Conservation (phyloP, 2,329 filamentous ascomycete genomes). For the Cladosporium halotolerans region DNA sequence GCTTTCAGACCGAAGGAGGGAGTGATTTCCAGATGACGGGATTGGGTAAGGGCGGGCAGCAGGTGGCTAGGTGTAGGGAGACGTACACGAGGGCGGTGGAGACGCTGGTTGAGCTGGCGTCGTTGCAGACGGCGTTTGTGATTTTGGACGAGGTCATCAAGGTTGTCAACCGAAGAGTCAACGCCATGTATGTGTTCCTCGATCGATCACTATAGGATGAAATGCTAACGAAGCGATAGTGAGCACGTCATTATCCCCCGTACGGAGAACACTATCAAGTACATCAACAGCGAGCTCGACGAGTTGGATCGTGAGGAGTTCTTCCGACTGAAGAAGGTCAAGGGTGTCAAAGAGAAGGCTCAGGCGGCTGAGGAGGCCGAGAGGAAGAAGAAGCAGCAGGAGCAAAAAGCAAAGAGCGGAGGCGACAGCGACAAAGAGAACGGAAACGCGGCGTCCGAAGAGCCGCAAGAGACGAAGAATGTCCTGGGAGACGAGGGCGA, state of each 20-base stretch:
- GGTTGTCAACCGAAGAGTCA: conserved; percentile 95
- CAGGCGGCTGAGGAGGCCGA: conserved; percentile 35
- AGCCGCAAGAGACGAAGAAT: conserved; percentile 23
- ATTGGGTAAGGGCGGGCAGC: conserved; percentile 92
- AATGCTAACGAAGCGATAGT: conserved; percentile 34
- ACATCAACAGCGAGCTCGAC: conserved; percentile 97
- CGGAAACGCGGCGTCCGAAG: conserved; percentile 11
- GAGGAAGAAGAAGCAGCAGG: conserved; percentile 21
- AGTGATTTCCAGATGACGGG: conserved; percentile 96
- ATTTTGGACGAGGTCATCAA: conserved; percentile 99
- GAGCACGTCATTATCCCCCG: conserved; percentile 95
- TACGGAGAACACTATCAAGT: conserved; percentile 99
- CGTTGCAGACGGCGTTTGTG: conserved; percentile 94
- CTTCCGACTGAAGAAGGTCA: conserved; percentile 92
- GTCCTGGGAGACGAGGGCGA: conserved; percentile 32
- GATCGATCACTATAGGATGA: background rate
- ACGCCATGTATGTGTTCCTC: conserved; percentile 67
- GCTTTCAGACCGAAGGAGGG: conserved; percentile 78
- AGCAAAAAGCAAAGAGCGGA: conserved; percentile 10
- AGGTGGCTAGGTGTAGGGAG: conserved; percentile 90
- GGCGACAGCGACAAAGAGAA: conserved; percentile 27
- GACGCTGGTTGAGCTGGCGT: conserved; percentile 88
- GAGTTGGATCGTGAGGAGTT: conserved; percentile 98
- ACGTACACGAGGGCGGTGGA: conserved; percentile 95
- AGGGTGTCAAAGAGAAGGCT: conserved; percentile 59